Evolutionary conservation across 495 filamentous ascomycete genomes (phyloP).

Genomic region (Gamarada debralockiae): DNA sequence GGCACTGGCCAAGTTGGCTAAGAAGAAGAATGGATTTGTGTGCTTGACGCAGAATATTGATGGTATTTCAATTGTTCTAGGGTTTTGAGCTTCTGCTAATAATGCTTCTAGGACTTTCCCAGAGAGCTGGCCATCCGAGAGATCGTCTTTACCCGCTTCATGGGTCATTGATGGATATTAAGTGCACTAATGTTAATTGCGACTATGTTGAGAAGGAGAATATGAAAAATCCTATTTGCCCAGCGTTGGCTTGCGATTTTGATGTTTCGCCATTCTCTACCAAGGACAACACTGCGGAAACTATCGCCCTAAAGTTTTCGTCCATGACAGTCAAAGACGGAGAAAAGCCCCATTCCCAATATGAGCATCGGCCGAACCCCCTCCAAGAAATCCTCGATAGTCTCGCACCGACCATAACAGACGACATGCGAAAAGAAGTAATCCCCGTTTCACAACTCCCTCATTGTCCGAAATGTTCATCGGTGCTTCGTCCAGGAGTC

Average conservation of each 20-base stretch:
- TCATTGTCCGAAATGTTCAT: conserved; percentile 65
- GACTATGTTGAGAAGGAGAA: conserved; percentile 57
- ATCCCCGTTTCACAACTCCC: conserved; percentile 52
- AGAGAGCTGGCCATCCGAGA: conserved; percentile 59
- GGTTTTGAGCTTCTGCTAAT: neutral
- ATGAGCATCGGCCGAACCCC: neutral
- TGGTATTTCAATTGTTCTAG: conserved; percentile 36
- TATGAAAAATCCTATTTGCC: conserved; percentile 68
- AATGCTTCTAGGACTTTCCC: conserved; percentile 54
- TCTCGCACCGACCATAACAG: conserved; percentile 3
- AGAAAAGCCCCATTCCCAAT: conserved; percentile 1
- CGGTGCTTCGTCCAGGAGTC: conserved; percentile 72
- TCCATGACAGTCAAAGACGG: neutral
- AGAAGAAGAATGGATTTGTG: conserved; percentile 47
- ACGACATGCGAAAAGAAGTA: conserved; percentile 2
- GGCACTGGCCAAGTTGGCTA: conserved; percentile 62
- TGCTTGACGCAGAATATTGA: conserved; percentile 77
- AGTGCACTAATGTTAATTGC: conserved; percentile 58
- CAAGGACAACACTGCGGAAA: neutral
- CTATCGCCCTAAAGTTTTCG: neutral
- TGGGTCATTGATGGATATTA: conserved; percentile 70
- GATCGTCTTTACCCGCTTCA: conserved; percentile 66
- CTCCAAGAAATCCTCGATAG: neutral
- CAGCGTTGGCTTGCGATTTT: conserved; percentile 25
- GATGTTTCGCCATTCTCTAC: neutral